Evolutionary conservation across 2,329 filamentous ascomycete genomes (phyloP).

Genomic region (Diplodia seriata): DNA sequence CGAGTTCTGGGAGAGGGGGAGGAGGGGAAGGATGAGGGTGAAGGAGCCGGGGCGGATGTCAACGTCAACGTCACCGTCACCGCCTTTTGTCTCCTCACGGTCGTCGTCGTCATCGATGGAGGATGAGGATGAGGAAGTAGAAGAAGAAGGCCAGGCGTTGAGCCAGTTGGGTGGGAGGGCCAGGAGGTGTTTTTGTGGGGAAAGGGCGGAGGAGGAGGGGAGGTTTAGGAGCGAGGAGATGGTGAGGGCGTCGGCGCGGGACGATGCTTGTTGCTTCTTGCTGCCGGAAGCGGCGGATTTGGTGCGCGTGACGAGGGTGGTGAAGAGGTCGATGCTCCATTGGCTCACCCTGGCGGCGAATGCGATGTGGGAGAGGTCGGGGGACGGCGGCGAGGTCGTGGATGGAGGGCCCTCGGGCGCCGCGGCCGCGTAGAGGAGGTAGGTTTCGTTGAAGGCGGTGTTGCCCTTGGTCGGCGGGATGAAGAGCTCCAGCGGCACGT

Average conservation of each 20-base stretch:
- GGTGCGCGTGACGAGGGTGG: constrained; percentile 16
- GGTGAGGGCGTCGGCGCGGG: background rate
- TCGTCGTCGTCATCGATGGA: background rate
- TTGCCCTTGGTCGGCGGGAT: constrained; percentile 1
- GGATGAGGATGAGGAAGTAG: background rate
- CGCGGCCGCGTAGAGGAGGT: background rate
- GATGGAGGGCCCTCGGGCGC: background rate
- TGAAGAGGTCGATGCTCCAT: constrained; percentile 24
- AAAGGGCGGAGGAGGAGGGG: background rate
- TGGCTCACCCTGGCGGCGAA: constrained; percentile 15
- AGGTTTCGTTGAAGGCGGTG: background rate
- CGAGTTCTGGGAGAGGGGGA: background rate
- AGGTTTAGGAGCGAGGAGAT: constrained; percentile 1
- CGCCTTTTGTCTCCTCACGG: too few relatives aligned
- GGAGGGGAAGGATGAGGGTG: background rate
- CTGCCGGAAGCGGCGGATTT: background rate
- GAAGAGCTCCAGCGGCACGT: constrained; percentile 19
- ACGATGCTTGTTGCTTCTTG: background rate
- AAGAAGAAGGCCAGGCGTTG: constrained; percentile 6
- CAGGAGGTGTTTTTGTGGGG: background rate
- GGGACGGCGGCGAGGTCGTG: background rate
- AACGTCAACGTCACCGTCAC: too few relatives aligned
- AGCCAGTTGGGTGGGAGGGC: constrained; percentile 10
- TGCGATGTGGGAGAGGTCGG: constrained; percentile 4
- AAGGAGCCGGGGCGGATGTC: constrained; percentile 12